Conservation (phyloP, 441 rosid genomes). For the Kokia cookei region DNA sequence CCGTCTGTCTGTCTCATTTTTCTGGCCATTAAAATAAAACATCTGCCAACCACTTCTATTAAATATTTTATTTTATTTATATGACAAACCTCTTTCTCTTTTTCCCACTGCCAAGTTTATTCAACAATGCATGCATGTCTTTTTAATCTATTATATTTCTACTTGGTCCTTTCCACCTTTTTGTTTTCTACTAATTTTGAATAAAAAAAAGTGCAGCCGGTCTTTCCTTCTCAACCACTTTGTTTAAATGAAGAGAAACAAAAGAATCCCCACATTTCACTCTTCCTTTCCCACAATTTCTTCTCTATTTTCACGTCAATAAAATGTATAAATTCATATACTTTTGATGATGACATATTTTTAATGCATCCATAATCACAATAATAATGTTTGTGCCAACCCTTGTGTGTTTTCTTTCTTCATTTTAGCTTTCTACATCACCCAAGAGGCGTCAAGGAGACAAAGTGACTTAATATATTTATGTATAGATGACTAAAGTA, state of each 20-base stretch:
- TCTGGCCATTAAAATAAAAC: not conserved
- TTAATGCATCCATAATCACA: not conserved
- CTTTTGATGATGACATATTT: too few relatives aligned
- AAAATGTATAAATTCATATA: too few relatives aligned
- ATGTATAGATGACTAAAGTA: not conserved
- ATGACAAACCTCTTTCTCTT: not conserved
- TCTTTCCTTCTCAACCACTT: constrained; percentile 22
- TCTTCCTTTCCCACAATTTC: not conserved
- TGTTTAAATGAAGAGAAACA: constrained; percentile 5
- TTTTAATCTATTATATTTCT: not conserved
- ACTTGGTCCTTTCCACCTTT: constrained; percentile 13
- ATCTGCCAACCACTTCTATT: constrained; percentile 13
- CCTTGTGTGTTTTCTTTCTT: not conserved
- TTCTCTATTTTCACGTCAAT: not conserved
- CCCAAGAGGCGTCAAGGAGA: constrained; percentile 8
- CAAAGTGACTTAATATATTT: not conserved
- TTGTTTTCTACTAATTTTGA: not conserved
- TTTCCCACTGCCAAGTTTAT: not conserved
- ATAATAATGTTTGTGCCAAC: not conserved
- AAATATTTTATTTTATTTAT: not conserved
- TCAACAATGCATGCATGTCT: not conserved
- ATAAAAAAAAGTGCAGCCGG: not conserved
- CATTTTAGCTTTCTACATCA: not conserved
- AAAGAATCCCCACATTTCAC: constrained; percentile 5
- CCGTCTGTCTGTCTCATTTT: not conserved